These are phyloP conservation scores for Macrotyloma uniflorum DNA, from an alignment of 306 rosid species.

Conservation along the genomic window DNA sequence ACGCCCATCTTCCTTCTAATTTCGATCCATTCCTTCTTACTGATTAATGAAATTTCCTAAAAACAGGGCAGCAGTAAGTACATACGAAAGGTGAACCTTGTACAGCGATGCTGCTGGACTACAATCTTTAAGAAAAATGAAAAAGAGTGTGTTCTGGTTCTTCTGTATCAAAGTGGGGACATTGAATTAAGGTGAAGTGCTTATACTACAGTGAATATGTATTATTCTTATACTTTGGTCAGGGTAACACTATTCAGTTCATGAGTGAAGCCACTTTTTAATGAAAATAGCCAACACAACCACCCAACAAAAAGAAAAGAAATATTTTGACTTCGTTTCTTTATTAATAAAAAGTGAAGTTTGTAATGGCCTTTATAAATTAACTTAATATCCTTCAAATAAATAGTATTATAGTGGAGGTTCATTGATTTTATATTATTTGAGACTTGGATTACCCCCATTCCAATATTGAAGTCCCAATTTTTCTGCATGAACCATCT, in stretches of 20 bases:
- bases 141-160: conserved; percentile 58
- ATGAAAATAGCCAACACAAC: conserved; percentile 2
- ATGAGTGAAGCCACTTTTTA: background rate
- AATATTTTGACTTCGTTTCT: background rate
- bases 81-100: conserved; percentile 61
- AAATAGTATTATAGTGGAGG: conserved; percentile 21
- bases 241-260: background rate
- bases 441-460: background rate
- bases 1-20: conserved; percentile 34
- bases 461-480: background rate
- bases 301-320: background rate
- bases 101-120: conserved; percentile 77
- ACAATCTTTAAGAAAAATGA: conserved; percentile 64
- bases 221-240: conserved; percentile 26
- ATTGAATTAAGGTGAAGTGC: conserved; percentile 82
- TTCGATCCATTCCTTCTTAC: conserved; percentile 33
- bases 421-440: conserved; percentile 24
- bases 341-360: conserved; percentile 8
- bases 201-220: conserved; percentile 13
- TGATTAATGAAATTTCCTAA: conserved; percentile 36
- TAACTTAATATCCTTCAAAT: conserved; percentile 7
- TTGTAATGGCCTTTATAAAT: conserved; percentile 5
- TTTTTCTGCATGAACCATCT: conserved; percentile 1
- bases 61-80: conserved; percentile 63
- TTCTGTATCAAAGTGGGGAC: conserved; percentile 74